Conservation (phyloP, 2,329 filamentous ascomycete species). For the Fusarium multiceps region DNA sequence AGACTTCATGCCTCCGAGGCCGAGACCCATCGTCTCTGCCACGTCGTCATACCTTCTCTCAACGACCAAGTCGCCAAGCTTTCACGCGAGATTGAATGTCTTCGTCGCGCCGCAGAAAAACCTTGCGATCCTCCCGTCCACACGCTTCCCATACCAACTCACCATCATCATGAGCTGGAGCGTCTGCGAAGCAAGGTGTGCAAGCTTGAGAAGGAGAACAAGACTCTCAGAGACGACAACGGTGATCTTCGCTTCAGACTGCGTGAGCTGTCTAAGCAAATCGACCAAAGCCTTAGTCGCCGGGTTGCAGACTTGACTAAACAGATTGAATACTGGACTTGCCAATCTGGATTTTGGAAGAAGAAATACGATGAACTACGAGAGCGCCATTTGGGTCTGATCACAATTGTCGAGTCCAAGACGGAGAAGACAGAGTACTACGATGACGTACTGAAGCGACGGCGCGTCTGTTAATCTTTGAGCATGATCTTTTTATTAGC, state of each 20-base stretch:
- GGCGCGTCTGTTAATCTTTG: conserved; percentile 44
- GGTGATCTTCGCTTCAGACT: conserved; percentile 50
- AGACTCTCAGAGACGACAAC: conserved; percentile 52
- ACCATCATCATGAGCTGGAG: conserved; percentile 47
- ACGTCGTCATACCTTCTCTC: conserved; percentile 52
- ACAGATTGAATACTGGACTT: conserved; percentile 52
- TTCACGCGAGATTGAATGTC: conserved; percentile 53
- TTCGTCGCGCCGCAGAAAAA: conserved; percentile 54
- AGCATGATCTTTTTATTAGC: neutral
- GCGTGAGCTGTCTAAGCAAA: conserved; percentile 50
- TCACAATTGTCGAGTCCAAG: conserved; percentile 46
- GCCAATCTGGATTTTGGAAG: conserved; percentile 49
- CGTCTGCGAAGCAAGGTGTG: conserved; percentile 50
- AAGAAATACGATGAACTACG: conserved; percentile 45
- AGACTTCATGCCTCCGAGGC: conserved; percentile 51
- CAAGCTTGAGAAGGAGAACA: conserved; percentile 54
- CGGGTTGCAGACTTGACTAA: conserved; percentile 50
- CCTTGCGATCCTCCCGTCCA: conserved; percentile 43
- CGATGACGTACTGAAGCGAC: conserved; percentile 51
- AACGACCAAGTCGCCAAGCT: conserved; percentile 53
- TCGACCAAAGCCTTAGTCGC: conserved; percentile 47
- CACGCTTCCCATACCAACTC: neutral
- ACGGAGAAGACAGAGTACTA: conserved; percentile 50
- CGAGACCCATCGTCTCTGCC: conserved; percentile 51
- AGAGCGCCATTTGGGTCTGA: conserved; percentile 46